Percentiles rank a stretch among this genome's conserved stretches.
These are phyloP conservation scores for Piloderma croceum DNA, from an alignment of 768 basidiomycete species.

Conservation along the genomic window DNA sequence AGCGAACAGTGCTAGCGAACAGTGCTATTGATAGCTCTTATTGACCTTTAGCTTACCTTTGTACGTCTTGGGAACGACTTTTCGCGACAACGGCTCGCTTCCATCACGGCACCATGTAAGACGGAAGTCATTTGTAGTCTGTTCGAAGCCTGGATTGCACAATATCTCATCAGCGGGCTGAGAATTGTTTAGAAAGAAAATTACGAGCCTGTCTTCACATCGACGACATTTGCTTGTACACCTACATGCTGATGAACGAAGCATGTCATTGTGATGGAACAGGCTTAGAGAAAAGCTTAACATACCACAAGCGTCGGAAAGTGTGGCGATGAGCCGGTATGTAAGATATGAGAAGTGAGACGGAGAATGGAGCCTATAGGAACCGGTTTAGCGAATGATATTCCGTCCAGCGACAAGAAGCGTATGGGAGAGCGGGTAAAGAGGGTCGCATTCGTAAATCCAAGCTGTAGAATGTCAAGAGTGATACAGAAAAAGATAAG, in stretches of 20 bases:
- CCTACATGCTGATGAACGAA: constrained; percentile 51
- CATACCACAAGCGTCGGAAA: constrained; percentile 21
- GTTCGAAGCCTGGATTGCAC: too few species aligned
- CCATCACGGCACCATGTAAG: constrained; percentile 58
- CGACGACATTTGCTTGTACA: constrained; percentile 67
- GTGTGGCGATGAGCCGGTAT: constrained; percentile 43
- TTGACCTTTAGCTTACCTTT: too few species aligned
- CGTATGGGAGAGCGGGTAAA: constrained; percentile 62
- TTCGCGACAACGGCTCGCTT: constrained; percentile 29
- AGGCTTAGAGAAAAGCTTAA: neutral
- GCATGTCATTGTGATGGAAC: constrained; percentile 1
- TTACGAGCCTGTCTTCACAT: constrained; percentile 64
- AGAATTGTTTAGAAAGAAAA: too few species aligned
- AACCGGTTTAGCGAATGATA: constrained; percentile 74
- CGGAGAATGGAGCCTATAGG: constrained; percentile 80
- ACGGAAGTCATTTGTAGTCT: constrained; percentile 69
- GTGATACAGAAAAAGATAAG: neutral
- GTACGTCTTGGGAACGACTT: constrained; percentile 66
- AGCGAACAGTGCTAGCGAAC: constrained; percentile 12
- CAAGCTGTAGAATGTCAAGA: constrained; percentile 41
- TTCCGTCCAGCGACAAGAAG: constrained; percentile 75
- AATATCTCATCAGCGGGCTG: too few species aligned
- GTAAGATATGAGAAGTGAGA: constrained; percentile 63
- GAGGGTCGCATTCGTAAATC: constrained; percentile 63
- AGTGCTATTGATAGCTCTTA: constrained; percentile 2